Conservation (phyloP, 2,329 filamentous ascomycete species). For the Talaromyces sp. region DNA sequence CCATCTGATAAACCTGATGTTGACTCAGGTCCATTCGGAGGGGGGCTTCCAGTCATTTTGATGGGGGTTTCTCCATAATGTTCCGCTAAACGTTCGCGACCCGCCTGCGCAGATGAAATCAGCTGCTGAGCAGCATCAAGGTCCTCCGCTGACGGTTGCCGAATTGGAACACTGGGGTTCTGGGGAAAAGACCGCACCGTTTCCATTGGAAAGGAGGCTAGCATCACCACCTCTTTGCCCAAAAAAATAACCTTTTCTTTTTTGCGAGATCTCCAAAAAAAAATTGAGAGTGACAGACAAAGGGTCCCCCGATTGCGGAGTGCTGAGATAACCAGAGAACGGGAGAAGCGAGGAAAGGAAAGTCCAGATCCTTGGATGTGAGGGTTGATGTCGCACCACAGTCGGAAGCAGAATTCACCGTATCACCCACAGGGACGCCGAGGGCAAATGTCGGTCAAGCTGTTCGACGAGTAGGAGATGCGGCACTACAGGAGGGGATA, state of each 20-base stretch:
- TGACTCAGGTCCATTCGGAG: slow-evolving; percentile 20
- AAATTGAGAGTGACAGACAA: background rate
- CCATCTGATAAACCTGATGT: slow-evolving; percentile 20
- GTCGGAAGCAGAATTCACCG: slow-evolving; percentile 35
- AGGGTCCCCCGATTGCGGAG: slow-evolving; percentile 10
- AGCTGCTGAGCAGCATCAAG: slow-evolving; percentile 52
- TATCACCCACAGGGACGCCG: slow-evolving; percentile 28
- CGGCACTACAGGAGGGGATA: slow-evolving; percentile 27
- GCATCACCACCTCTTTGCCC: slow-evolving; percentile 31
- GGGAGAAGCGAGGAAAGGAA: slow-evolving; percentile 20
- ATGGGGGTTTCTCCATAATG: slow-evolving; percentile 23
- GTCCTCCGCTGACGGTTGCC: slow-evolving; percentile 51
- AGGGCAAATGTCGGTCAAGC: slow-evolving; percentile 42
- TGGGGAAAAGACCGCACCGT: slow-evolving; percentile 36
- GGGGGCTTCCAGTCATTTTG: slow-evolving; percentile 20
- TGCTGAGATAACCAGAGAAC: slow-evolving; percentile 9
- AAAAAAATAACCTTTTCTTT: no score
- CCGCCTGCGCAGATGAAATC: slow-evolving; percentile 50
- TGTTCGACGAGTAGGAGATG: slow-evolving; percentile 16
- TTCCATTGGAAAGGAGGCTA: slow-evolving; percentile 44
- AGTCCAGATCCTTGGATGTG: slow-evolving; percentile 17
- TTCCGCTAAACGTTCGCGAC: slow-evolving; percentile 39
- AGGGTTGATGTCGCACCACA: slow-evolving; percentile 33
- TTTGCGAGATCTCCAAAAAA: background rate
- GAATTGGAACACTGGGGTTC: slow-evolving; percentile 35